These are phyloP conservation scores for Kwoniella shandongensis DNA, from an alignment of 768 basidiomycete genomes.

Conservation along the genomic window DNA sequence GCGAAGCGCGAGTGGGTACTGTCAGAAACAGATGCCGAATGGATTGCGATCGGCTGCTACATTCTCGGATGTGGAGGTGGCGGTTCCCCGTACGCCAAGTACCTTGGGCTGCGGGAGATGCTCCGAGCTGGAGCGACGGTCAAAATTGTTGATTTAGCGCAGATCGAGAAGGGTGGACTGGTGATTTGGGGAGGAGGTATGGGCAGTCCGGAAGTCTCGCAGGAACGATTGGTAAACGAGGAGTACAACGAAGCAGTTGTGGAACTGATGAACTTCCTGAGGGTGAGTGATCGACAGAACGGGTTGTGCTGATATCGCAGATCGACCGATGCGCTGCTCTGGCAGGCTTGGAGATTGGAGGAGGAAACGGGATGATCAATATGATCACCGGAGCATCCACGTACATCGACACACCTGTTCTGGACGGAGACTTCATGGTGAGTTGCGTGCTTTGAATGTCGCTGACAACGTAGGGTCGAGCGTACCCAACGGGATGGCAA, in stretches of 20 bases:
- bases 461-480: slow-evolving; percentile 29
- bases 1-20: slow-evolving; percentile 57
- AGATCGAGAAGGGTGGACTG: slow-evolving; percentile 51
- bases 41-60: slow-evolving; percentile 66
- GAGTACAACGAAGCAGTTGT: slow-evolving; percentile 52
- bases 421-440: slow-evolving; percentile 46
- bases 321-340: slow-evolving; percentile 36
- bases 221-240: slow-evolving; percentile 56
- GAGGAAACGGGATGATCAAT: slow-evolving; percentile 55
- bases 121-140: slow-evolving; percentile 59
- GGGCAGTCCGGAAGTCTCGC: slow-evolving; percentile 32
- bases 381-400: slow-evolving; percentile 35
- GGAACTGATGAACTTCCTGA: slow-evolving; percentile 40
- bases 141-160: slow-evolving; percentile 57
- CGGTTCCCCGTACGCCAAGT: slow-evolving; percentile 62
- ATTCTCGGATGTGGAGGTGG: slow-evolving; percentile 67
- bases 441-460: neutral
- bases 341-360: slow-evolving; percentile 56
- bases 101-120: slow-evolving; percentile 59
- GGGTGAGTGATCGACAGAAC: neutral
- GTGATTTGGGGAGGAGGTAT: slow-evolving; percentile 55
- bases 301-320: neutral
- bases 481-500: slow-evolving; percentile 51
- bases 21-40: slow-evolving; percentile 59
- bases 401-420: slow-evolving; percentile 32